phyloP scores from a whole-genome alignment of 345 rosid genomes.

The Brassica juncea region DNA sequence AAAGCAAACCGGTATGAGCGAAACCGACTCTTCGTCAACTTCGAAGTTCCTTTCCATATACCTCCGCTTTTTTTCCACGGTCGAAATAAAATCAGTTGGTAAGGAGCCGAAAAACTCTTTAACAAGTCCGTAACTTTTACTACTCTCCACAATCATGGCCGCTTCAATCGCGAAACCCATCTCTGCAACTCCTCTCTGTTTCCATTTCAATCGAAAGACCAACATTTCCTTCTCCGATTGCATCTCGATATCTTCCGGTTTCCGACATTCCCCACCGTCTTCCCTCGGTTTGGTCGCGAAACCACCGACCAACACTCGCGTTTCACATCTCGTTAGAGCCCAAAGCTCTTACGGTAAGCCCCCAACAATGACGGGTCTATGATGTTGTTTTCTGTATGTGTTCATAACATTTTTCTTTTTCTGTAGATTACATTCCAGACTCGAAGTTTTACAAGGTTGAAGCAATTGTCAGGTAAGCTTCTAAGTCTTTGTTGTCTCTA shows the following conservation, averaged over 20 bases:
- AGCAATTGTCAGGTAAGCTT: constrained; percentile 68
- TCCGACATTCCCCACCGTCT: constrained; percentile 36
- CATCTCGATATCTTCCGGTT: constrained; percentile 38
- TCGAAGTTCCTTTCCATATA: constrained; percentile 28
- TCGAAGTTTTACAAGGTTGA: constrained; percentile 84
- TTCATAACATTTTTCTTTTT: background rate
- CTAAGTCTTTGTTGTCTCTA: background rate
- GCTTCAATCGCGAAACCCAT: constrained; percentile 43
- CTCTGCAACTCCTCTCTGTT: constrained; percentile 23
- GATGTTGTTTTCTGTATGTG: background rate
- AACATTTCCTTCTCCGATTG: constrained; percentile 37
- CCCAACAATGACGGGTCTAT: background rate
- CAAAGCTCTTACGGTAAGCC: constrained; percentile 56
- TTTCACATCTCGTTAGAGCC: constrained; percentile 52
- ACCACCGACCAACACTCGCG: constrained; percentile 37
- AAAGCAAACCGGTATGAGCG: background rate
- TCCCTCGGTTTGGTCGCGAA: constrained; percentile 31
- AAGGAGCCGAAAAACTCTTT: background rate
- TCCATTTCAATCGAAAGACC: constrained; percentile 33
- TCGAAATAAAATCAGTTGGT: constrained; percentile 8
- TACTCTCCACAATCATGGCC: constrained; percentile 28
- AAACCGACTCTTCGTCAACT: constrained; percentile 43
- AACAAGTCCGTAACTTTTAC: background rate
- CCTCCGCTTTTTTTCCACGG: constrained; percentile 9
- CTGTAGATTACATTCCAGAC: constrained; percentile 61